Percentiles rank a stretch among this genome's conserved stretches.
These are phyloP conservation scores for Aspergillus jensenii DNA, from an alignment of 2,329 filamentous ascomycete genomes.

Conservation along the genomic window DNA sequence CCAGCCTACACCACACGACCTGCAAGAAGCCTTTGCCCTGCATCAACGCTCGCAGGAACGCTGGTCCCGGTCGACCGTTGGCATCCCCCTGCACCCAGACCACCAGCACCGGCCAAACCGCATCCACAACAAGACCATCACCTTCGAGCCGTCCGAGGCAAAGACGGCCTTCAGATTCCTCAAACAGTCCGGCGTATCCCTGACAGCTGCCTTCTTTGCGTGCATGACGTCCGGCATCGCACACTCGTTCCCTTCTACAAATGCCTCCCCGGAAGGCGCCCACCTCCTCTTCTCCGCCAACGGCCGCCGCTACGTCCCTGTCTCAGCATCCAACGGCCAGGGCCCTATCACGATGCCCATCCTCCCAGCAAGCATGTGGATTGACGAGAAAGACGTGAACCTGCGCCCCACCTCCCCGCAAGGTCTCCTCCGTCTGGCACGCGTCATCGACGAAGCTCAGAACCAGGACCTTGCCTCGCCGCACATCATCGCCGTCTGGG, in stretches of 20 bases:
- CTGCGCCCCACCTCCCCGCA: background rate
- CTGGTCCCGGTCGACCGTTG: background rate
- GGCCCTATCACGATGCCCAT: background rate
- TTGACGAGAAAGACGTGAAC: background rate
- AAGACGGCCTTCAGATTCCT: background rate
- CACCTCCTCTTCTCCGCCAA: background rate
- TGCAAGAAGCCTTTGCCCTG: background rate
- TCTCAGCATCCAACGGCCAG: background rate
- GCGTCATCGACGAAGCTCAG: background rate
- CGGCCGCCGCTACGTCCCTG: background rate
- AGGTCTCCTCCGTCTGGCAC: background rate
- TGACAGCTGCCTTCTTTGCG: background rate
- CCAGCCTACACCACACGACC: background rate
- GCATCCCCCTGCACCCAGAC: background rate
- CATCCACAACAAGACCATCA: background rate
- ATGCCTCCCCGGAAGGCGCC: background rate
- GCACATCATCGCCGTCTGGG: background rate
- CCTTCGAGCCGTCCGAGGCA: background rate
- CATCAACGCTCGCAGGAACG: background rate
- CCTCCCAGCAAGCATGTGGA: background rate
- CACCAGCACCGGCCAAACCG: background rate
- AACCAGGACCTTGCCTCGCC: background rate
- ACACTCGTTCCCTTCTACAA: background rate
- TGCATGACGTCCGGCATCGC: background rate
- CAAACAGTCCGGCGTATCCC: background rate